A percentile compares a stretch with the other conserved stretches of the same genome.
These are phyloP conservation scores for Coemansia sp. DNA, from an alignment of 192 early-diverging fungal species.

Conservation along the genomic window DNA sequence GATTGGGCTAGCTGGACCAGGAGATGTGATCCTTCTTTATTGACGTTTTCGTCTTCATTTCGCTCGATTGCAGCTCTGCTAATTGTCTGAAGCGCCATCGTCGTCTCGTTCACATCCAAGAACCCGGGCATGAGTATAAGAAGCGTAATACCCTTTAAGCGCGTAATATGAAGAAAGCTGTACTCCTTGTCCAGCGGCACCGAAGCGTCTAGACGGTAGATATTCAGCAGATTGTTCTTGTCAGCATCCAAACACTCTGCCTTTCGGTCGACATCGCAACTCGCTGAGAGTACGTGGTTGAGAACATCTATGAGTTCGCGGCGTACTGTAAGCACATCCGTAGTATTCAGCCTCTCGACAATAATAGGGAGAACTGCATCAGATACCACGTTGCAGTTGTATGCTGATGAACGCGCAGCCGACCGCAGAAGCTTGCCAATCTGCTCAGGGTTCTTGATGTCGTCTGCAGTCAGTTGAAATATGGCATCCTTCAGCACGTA, in stretches of 20 bases:
- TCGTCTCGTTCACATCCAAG: slow-evolving; percentile 58
- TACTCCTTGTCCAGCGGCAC: slow-evolving; percentile 69
- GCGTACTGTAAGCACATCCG: slow-evolving; percentile 54
- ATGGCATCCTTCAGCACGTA: slow-evolving; percentile 63
- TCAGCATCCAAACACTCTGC: slow-evolving; percentile 62
- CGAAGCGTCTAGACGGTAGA: slow-evolving; percentile 67
- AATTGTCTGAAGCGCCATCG: slow-evolving; percentile 42
- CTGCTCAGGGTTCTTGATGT: slow-evolving; percentile 67
- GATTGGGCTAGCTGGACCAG: slow-evolving; percentile 49
- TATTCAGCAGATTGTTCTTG: slow-evolving; percentile 74
- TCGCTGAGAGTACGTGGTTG: slow-evolving; percentile 70
- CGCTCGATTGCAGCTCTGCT: slow-evolving; percentile 42
- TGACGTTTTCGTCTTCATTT: slow-evolving; percentile 52
- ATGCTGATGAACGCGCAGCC: slow-evolving; percentile 50
- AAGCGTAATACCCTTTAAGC: slow-evolving; percentile 68
- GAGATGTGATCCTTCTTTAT: slow-evolving; percentile 51
- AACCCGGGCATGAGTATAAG: slow-evolving; percentile 61
- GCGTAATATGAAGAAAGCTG: slow-evolving; percentile 66
- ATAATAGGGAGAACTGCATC: slow-evolving; percentile 64
- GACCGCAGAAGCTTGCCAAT: slow-evolving; percentile 65
- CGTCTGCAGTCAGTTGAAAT: slow-evolving; percentile 56
- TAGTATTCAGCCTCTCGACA: slow-evolving; percentile 59
- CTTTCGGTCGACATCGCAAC: slow-evolving; percentile 40
- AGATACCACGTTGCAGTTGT: slow-evolving; percentile 57
- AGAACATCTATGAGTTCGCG: slow-evolving; percentile 67